Percentiles rank a stretch among this genome's conserved stretches.
These are phyloP conservation scores for Gynandropsis gynandra DNA, from an alignment of 345 rosid genomes.

Conservation along the genomic window DNA sequence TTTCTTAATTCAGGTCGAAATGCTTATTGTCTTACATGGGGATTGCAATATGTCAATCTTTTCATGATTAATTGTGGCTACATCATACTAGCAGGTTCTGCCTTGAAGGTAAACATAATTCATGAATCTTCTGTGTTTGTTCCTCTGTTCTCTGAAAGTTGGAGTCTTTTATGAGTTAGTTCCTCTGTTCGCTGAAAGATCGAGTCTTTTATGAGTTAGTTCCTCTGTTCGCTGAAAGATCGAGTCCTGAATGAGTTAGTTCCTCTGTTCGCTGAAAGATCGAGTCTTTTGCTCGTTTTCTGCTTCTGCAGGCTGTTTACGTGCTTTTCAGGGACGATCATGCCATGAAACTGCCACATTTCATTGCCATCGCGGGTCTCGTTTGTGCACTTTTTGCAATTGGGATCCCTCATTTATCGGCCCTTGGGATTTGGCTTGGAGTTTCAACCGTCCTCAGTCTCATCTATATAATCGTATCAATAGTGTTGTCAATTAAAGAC, in stretches of 20 bases:
- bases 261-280: not conserved
- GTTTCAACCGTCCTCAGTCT: constrained; percentile 65
- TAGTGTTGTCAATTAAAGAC: constrained; percentile 52
- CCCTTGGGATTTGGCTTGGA: constrained; percentile 79
- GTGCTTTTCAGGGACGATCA: constrained; percentile 44
- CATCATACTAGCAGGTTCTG: constrained; percentile 67
- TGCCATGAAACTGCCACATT: constrained; percentile 43
- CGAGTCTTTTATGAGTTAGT: constrained; percentile 4
- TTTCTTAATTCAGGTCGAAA: constrained; percentile 39
- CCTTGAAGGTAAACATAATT: constrained; percentile 52
- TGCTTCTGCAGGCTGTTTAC: constrained; percentile 42
- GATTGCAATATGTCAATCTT: constrained; percentile 64
- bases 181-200: not conserved
- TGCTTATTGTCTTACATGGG: constrained; percentile 66
- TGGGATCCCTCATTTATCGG: constrained; percentile 75
- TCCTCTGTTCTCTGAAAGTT: not conserved
- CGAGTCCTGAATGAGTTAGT: constrained; percentile 6
- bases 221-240: not conserved
- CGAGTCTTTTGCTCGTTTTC: not conserved
- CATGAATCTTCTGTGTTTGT: not conserved
- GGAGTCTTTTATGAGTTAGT: constrained; percentile 2
- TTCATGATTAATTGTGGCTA: constrained; percentile 80
- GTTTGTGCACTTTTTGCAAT: constrained; percentile 63
- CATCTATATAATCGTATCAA: constrained; percentile 50
- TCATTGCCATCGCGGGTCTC: constrained; percentile 46